Conservation (phyloP, 192 early-diverging fungal genomes). For the Chytriomyces confervae region DNA sequence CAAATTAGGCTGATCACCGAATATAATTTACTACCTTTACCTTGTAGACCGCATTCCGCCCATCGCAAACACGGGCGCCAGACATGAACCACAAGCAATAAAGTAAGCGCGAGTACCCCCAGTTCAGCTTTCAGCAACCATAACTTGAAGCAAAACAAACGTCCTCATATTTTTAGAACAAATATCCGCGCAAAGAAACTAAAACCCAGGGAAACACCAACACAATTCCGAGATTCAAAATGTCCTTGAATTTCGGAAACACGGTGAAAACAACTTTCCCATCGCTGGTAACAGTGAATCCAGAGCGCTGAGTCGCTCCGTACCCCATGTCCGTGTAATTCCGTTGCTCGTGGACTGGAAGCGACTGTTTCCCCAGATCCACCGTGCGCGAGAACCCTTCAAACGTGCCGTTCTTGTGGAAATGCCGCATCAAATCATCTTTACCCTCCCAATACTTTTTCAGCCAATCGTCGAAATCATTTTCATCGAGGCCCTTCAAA, state of each 20-base stretch:
- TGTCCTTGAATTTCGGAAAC: background rate
- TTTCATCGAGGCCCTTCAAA: background rate
- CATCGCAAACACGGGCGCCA: no score
- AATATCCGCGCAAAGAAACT: background rate
- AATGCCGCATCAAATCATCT: conserved; percentile 21
- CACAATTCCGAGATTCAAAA: background rate
- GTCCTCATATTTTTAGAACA: no score
- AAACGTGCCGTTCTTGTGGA: conserved; percentile 21
- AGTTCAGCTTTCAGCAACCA: no score
- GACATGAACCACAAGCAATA: no score
- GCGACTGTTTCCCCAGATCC: background rate
- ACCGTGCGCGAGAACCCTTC: background rate
- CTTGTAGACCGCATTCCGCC: no score
- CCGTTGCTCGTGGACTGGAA: background rate
- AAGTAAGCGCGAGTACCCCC: no score
- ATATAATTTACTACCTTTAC: no score
- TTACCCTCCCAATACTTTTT: conserved; percentile 24
- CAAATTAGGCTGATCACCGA: no score
- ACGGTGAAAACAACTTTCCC: background rate
- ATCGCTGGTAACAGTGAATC: background rate
- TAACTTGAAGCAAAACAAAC: no score
- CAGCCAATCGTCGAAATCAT: conserved; percentile 21
- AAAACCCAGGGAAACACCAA: background rate
- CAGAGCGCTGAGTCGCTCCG: background rate
- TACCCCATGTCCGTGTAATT: background rate